Evolutionary conservation across 371 early-diverging fungal genomes (phyloP), one percentile per base, ranked within the genome.

Genomic region (Circinella umbellata): DNA sequence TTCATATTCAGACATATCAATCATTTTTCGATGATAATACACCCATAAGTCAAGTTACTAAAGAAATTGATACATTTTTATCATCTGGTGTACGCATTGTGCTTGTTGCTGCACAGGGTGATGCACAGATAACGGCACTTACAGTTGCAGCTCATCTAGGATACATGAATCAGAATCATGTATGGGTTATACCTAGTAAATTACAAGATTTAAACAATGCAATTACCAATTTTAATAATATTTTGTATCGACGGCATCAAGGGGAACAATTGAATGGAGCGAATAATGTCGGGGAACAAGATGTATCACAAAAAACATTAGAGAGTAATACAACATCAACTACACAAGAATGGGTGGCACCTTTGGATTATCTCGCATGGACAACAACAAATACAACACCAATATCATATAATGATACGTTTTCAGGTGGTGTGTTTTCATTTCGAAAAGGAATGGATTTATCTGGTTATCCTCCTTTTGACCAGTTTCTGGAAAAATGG

Each of bases 81-180:
- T 69, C 67, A 1, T 75, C 82, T 15, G 87, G 86, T 6, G 78
- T 74, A 14, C 79, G 81, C 47, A 74, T 88, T 36, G 72, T 86
- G 13, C 62, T 86, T 27, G 67, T 88, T 15, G 88, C 86, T 4
- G 86, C 88, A 0, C 78, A 82, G n/a, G 78, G 75, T 13, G 61
- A 71, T 5, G 82, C 86, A 3, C 85, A 80, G 37, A 39, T 79
- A 1, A 69, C 84, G 0, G 77, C 73, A 1, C 51, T 83, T 13
- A 76, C 76, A 4, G 61, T 75, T 7, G 84, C 84, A 14, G 84
- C 77, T 15, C 75, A 81, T 47, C 65, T 48, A 9, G 81, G 81
- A 35, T 80, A 83, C 34, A 76, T 83, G 15, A 74, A 77, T 51
- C 63, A 79, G 17, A 69, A 74, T 11, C 73, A 69, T 35, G 81